These are phyloP conservation scores for Hypoxylon sp. DNA, from an alignment of 2,329 filamentous ascomycete genomes.

Conservation along the genomic window DNA sequence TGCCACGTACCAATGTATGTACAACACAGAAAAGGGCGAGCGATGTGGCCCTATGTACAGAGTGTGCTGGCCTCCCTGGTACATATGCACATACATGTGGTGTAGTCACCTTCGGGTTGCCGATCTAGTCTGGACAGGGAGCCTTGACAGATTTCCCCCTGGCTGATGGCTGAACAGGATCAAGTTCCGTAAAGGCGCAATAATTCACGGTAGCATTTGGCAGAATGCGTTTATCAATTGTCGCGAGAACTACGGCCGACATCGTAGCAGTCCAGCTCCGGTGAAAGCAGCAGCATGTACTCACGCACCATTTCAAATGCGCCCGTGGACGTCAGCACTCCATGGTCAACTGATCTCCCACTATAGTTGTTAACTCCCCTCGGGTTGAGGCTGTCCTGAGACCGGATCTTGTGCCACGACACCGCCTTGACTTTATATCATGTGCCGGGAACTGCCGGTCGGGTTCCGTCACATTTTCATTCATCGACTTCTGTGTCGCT, in stretches of 20 bases:
- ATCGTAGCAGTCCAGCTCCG: not conserved
- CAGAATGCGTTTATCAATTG: constrained; percentile 18
- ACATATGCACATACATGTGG: no score
- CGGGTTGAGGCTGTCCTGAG: constrained; percentile 32
- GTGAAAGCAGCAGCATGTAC: constrained; percentile 5
- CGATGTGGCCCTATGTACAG: no score
- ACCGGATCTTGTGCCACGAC: constrained; percentile 40
- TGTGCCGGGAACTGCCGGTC: constrained; percentile 24
- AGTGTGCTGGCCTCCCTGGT: no score
- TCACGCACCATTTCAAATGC: constrained; percentile 8
- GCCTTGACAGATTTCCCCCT: constrained; percentile 6
- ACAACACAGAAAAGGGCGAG: constrained; percentile 20
- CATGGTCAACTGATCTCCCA: constrained; percentile 30
- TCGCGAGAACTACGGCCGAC: constrained; percentile 31
- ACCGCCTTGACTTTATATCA: constrained; percentile 21
- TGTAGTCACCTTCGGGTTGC: constrained; percentile 24
- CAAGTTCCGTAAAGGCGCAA: constrained; percentile 14
- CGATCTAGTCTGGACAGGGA: constrained; percentile 16
- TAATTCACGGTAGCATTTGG: constrained; percentile 18
- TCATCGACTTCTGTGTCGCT: constrained; percentile 3
- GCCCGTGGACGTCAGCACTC: constrained; percentile 1
- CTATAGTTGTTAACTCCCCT: constrained; percentile 6
- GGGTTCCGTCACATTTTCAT: constrained; percentile 24
- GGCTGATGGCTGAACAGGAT: not conserved
- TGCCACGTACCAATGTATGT: constrained; percentile 23